Evolutionary conservation across 2,329 filamentous ascomycete species (phyloP).

Genomic region (Curvularia lunata): DNA sequence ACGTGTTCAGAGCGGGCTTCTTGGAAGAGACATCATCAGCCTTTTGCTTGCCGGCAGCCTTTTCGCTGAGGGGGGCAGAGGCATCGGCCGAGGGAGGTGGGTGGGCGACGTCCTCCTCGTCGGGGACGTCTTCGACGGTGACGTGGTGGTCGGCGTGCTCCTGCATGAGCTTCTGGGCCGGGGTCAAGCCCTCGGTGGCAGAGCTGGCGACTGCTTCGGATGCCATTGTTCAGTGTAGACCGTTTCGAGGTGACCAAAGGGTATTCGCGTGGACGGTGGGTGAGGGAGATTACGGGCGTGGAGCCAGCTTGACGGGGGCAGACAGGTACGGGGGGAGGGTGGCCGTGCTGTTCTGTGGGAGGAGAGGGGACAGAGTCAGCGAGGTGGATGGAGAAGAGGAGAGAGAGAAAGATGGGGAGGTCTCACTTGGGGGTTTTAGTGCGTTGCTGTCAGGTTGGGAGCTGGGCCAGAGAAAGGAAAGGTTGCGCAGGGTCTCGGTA

Average conservation of each 20-base stretch:
- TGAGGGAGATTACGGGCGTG: constrained; percentile 32
- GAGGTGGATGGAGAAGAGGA: not conserved
- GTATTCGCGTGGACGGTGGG: constrained; percentile 45
- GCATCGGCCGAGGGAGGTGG: constrained; percentile 53
- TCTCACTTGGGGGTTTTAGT: constrained; percentile 2
- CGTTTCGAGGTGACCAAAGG: constrained; percentile 49
- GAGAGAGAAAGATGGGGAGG: not conserved
- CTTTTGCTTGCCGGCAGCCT: constrained; percentile 73
- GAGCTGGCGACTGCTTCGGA: constrained; percentile 46
- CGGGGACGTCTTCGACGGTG: constrained; percentile 79
- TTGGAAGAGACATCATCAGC: constrained; percentile 55
- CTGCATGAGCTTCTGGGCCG: constrained; percentile 67
- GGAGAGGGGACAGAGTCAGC: constrained; percentile 3
- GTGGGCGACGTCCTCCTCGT: constrained; percentile 75
- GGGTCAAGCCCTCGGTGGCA: constrained; percentile 47
- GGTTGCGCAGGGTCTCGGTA: constrained; percentile 11
- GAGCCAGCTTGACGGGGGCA: constrained; percentile 35
- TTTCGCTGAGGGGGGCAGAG: constrained; percentile 60
- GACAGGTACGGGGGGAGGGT: not conserved
- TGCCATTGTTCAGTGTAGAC: constrained; percentile 49
- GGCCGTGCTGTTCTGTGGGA: not conserved
- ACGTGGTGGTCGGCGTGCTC: constrained; percentile 67
- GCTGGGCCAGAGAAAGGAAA: constrained; percentile 15
- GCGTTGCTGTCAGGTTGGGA: constrained; percentile 15
- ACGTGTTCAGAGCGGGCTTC: constrained; percentile 69